Base-by-base conservation (phyloP, 2,329 filamentous ascomycete species). In the Ascochyta pisi region DNA sequence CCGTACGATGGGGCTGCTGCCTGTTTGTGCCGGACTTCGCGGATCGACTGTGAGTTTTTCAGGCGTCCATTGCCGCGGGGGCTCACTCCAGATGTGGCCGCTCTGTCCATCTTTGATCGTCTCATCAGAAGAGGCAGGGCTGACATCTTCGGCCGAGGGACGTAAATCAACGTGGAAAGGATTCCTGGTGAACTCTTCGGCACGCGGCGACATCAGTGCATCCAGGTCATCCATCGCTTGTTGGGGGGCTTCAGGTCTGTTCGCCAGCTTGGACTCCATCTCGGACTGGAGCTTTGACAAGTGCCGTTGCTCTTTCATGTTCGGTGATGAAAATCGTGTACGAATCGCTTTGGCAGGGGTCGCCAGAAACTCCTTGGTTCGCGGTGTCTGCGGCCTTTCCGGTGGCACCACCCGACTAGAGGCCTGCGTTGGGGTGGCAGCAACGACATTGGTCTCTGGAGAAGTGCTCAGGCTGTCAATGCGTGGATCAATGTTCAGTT, bases 1-100 rank as follows among this genome's bases (percentile, higher is more conserved):
- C 53, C 90, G 82, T 47, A 87, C 86, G 58, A 94, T 92, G 3
- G 90, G 89, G 54, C 86, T 86, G 71, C 89, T 88, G 35, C 90
- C 89, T 67, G 84, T 86, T 12, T 88, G 90, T 0, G 89, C 88
- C 15, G 90, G 90, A 71, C 89, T 92, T 64, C 90, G 80, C 13
- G 90, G 90, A 69, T 93, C 81, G 10, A 84, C 82, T 53, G 87
- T 85, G 79, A 77, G 16, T 82, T 84, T 50, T 81, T 87, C 70
- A 83, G 88, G 45, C 83, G 74, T 29, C 79, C 80, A 63, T 51
- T 66, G 64, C 26, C 59, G 63, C 37, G 58, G 58, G 16, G 69
- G 65, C 10, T 70, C 64, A 27, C 60, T 68, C 68, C 66, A 71
- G 6, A 66, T 63, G 22, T 69, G 61, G 16, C 62, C 62, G 19